Evolutionary conservation across 768 basidiomycete genomes (phyloP), one percentile per base, ranked within the genome.

Genomic region (Kwoniella newhampshirensis): DNA sequence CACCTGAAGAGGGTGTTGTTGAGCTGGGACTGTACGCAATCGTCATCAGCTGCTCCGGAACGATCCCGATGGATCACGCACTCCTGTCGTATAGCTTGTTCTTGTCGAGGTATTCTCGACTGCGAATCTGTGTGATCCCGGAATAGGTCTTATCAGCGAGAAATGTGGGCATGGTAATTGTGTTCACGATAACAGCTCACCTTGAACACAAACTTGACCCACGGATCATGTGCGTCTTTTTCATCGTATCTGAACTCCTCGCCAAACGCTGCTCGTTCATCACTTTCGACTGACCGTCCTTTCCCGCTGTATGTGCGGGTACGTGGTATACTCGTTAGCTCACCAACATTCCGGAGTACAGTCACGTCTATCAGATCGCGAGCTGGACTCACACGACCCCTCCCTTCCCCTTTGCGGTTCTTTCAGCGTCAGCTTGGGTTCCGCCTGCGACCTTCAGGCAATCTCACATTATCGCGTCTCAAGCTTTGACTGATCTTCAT

Each of bases 1-100:
- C 2, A 58, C 56, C 36, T 58, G 56, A 13, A 21, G 30, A 17
- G 56, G 49, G 21, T 58, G 56, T n/a, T 58, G 56, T 30, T 58
- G 49, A 4, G 56, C 49, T 1, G 56, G 56, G 12, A 43, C 56
- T 58, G 32, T 13, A 40, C 15, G 12, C 17, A 23, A 2, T 26
- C 8, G 51, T 26, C 7, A 11, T 26, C 27, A 49, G 47, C 12
- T 18, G 9, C 5, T 5, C 5, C 18, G 13, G 18, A 18, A 41
- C 28, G 17, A 13, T 30, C 26, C 6, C 8, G 32, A 32, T 6
- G 13, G 32, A 32, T 37, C 54, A 55, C 55, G 25, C 23, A 51
- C 49, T 6, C 37, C 43, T 39, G 37, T 58, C 56, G 18, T 45
- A 11, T 2, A 55, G 45, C 27, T 27, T 30, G 6, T 36, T 21